These are phyloP conservation scores for Podila horticola DNA, from an alignment of 192 early-diverging fungal species.

Conservation along the genomic window DNA sequence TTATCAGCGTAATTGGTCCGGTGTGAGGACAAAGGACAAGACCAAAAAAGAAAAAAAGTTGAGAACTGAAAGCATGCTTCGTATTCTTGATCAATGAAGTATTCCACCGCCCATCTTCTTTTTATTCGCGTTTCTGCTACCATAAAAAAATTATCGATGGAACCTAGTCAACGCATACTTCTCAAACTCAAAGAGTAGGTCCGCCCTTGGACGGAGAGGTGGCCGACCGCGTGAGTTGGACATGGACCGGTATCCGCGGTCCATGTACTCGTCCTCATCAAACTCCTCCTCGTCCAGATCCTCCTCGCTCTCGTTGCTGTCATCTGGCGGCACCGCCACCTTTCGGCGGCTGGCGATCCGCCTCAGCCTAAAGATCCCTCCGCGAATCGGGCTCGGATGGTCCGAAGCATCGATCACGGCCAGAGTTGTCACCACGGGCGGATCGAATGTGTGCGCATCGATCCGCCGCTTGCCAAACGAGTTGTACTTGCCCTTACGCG, in stretches of 20 bases:
- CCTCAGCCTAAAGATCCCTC: neutral
- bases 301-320: neutral
- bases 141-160: neutral
- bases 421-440: constrained; percentile 1
- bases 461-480: constrained; percentile 17
- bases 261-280: constrained; percentile 25
- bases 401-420: neutral
- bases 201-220: constrained; percentile 1
- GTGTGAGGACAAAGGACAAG: too few species aligned
- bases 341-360: neutral
- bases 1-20: too few species aligned
- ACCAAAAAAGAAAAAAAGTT: too few species aligned
- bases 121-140: neutral
- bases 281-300: neutral
- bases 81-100: too few species aligned
- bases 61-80: too few species aligned
- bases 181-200: constrained; percentile 24
- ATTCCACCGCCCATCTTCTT: neutral
- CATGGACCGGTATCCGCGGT: constrained; percentile 33
- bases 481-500: constrained; percentile 9
- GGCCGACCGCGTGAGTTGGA: constrained; percentile 23
- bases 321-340: neutral
- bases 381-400: too few species aligned
- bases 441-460: constrained; percentile 27
- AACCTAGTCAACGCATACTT: neutral